Percentiles rank a stretch among this genome's conserved stretches.
phyloP scores from a whole-genome alignment of 2,329 filamentous ascomycete species.

The Xylaria digitata region DNA sequence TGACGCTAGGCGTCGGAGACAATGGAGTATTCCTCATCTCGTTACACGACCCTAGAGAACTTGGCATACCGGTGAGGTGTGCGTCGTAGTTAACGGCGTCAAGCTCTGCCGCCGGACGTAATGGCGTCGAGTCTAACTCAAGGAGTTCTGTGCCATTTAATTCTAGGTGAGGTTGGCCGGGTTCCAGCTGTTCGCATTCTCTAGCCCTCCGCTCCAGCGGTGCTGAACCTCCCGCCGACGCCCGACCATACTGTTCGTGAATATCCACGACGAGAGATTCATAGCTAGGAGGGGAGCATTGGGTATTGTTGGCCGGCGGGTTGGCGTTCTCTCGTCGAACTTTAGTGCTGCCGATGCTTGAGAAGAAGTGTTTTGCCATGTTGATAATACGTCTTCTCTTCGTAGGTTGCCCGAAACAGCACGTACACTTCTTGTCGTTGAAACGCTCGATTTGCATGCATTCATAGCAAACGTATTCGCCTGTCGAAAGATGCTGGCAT shows the following conservation, averaged over 20 bases:
- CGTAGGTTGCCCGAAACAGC: conserved; percentile 62
- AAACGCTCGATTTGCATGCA: conserved; percentile 64
- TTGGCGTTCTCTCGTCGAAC: conserved; percentile 52
- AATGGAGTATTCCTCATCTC: conserved; percentile 1
- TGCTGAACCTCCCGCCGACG: conserved; percentile 42
- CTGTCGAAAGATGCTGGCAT: conserved; percentile 60
- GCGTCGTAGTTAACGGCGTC: conserved; percentile 45
- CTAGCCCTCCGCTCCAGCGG: conserved; percentile 28
- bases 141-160: conserved; percentile 63
- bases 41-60: conserved; percentile 2
- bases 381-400: conserved; percentile 64
- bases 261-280: conserved; percentile 54
- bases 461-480: conserved; percentile 68
- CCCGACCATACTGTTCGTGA: conserved; percentile 36
- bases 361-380: conserved; percentile 66
- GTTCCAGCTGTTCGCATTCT: conserved; percentile 23
- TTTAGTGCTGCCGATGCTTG: conserved; percentile 60
- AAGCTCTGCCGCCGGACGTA: conserved; percentile 48
- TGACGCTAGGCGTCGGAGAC: conserved; percentile 6
- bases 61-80: conserved; percentile 29
- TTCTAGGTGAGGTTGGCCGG: conserved; percentile 52
- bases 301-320: conserved; percentile 50
- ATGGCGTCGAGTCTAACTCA: conserved; percentile 63
- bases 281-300: conserved; percentile 57
- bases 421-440: conserved; percentile 63